These are phyloP conservation scores for Rhizopogon vinicolor DNA, from an alignment of 768 basidiomycete genomes.

Conservation along the genomic window DNA sequence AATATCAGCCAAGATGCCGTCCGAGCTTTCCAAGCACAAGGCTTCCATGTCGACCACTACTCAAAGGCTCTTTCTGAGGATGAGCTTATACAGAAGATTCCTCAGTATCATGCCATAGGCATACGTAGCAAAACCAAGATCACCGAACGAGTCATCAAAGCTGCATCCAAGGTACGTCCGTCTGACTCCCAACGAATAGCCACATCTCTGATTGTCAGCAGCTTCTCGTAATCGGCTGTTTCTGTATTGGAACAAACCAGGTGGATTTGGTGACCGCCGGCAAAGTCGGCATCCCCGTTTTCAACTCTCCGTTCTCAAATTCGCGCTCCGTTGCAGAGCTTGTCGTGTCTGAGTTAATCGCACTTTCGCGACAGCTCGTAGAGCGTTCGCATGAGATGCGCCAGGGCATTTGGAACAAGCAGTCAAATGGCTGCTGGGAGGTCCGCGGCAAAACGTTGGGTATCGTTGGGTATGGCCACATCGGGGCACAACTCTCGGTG, in stretches of 20 bases:
- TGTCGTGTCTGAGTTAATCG: slow-evolving; percentile 90
- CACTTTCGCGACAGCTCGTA: slow-evolving; percentile 89
- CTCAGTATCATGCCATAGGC: slow-evolving; percentile 88
- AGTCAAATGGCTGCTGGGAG: slow-evolving; percentile 98
- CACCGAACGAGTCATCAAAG: slow-evolving; percentile 83
- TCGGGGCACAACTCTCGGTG: slow-evolving; percentile 94
- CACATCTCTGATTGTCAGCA: slow-evolving; percentile 26
- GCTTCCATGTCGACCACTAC: slow-evolving; percentile 89
- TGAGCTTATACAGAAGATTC: slow-evolving; percentile 82
- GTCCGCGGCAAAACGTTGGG: slow-evolving; percentile 96
- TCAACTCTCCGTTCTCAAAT: slow-evolving; percentile 99
- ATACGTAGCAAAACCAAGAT: slow-evolving; percentile 98
- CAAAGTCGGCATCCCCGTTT: slow-evolving; percentile 90
- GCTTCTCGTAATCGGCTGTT: slow-evolving; percentile 96
- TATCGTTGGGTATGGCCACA: slow-evolving; percentile 98
- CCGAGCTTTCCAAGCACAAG: slow-evolving; percentile 68
- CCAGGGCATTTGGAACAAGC: slow-evolving; percentile 95
- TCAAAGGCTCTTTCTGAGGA: slow-evolving; percentile 87
- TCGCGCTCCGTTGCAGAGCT: slow-evolving; percentile 98
- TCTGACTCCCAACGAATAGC: neutral
- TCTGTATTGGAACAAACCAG: slow-evolving; percentile 99
- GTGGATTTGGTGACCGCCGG: slow-evolving; percentile 86
- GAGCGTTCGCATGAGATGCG: slow-evolving; percentile 88
- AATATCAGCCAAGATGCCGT: slow-evolving; percentile 95
- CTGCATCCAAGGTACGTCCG: slow-evolving; percentile 70